phyloP scores from a whole-genome alignment of 1,139 yeast genomes.

The Hemisphaericaspora xylanilytica region DNA sequence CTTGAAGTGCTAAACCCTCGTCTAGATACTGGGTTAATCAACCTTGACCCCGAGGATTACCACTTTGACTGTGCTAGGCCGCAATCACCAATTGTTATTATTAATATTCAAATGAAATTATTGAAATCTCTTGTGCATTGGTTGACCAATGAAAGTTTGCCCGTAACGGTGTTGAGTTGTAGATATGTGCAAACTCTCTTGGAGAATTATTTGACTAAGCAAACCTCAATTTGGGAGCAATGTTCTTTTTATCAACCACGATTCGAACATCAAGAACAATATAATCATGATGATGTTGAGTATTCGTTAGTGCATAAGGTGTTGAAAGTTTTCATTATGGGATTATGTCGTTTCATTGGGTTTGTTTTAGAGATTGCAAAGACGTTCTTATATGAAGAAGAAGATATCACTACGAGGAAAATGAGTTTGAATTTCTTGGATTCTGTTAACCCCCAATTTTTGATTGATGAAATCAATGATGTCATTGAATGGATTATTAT shows the following conservation, averaged over 20 bases:
- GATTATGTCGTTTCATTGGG: conserved; percentile 52
- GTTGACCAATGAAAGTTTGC: conserved; percentile 60
- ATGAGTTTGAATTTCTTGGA: conserved; percentile 49
- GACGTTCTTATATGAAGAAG: conserved; percentile 73
- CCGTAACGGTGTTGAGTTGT: conserved; percentile 64
- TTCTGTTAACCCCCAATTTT: conserved; percentile 23
- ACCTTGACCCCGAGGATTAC: conserved; percentile 38
- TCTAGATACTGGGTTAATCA: conserved; percentile 63
- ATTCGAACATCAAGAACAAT: conserved; percentile 6
- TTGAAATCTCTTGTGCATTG: conserved; percentile 52
- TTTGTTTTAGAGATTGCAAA: conserved; percentile 47
- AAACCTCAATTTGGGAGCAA: conserved; percentile 11
- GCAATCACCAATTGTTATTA: conserved; percentile 34
- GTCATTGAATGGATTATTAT: conserved; percentile 22
- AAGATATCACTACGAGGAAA: conserved; percentile 63
- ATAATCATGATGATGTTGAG: conserved; percentile 14
- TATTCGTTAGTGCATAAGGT: conserved; percentile 44
- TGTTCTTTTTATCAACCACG: conserved; percentile 23
- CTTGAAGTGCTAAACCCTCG: conserved; percentile 61
- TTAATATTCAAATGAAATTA: conserved; percentile 47
- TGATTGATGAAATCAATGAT: conserved; percentile 22
- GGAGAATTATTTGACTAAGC: conserved; percentile 30
- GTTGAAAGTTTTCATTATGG: conserved; percentile 46
- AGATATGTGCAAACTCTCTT: conserved; percentile 58
- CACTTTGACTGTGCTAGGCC: conserved; percentile 35